Evolutionary conservation across 2,329 filamentous ascomycete species (phyloP).

Genomic region (Ophiosphaerella korrae): DNA sequence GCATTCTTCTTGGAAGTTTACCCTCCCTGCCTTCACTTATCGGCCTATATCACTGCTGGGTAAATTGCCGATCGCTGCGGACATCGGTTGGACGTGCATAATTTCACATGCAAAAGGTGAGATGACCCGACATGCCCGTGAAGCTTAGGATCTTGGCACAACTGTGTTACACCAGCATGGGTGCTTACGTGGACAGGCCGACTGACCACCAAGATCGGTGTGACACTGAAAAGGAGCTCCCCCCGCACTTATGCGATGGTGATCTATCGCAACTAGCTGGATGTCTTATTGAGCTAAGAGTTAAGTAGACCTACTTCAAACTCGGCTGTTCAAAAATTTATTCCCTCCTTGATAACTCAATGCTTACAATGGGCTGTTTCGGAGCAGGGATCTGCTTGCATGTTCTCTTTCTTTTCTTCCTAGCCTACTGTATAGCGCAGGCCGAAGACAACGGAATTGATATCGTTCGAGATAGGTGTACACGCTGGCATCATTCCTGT

Average conservation of each 20-base stretch:
- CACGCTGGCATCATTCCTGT: too few relatives aligned
- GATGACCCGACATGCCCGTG: neutral
- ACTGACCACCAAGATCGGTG: neutral
- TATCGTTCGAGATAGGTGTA: too few relatives aligned
- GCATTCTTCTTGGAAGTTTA: too few relatives aligned
- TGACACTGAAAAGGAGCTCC: slow-evolving; percentile 1
- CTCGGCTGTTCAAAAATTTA: slow-evolving; percentile 1
- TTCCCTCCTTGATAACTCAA: neutral
- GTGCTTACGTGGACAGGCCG: neutral
- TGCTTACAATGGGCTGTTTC: neutral
- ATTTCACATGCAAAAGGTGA: slow-evolving; percentile 3
- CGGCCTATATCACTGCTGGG: too few relatives aligned
- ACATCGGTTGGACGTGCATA: neutral
- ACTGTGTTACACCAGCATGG: neutral
- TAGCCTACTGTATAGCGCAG: too few relatives aligned
- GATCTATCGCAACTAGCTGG: slow-evolving; percentile 1
- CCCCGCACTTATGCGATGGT: neutral
- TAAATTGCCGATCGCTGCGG: too few relatives aligned
- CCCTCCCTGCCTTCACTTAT: too few relatives aligned
- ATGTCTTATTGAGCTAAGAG: slow-evolving; percentile 1
- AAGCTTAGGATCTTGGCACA: neutral
- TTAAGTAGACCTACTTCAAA: slow-evolving; percentile 1
- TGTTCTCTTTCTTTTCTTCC: neutral
- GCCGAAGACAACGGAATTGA: too few relatives aligned
- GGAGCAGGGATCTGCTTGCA: slow-evolving; percentile 1